Evolutionary conservation across 257 asterid species (phyloP).

Genomic region (Parsonsia alboflavescens): DNA sequence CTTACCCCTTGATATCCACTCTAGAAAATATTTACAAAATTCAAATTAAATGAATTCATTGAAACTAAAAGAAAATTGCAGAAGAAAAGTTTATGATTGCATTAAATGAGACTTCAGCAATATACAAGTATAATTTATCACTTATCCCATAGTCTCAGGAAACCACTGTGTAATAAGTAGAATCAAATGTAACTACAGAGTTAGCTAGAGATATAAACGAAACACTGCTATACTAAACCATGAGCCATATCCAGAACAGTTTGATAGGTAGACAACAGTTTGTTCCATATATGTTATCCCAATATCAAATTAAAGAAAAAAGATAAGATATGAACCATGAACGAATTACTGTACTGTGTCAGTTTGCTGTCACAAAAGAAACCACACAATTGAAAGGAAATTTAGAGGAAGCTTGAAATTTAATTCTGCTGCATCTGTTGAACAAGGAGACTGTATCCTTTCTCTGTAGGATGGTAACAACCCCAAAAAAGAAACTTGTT

Average conservation of each 20-base stretch:
- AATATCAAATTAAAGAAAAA: not conserved
- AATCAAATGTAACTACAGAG: not conserved
- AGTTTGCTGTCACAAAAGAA: not conserved
- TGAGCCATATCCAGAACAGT: not conserved
- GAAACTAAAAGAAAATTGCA: not conserved
- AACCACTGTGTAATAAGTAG: not conserved
- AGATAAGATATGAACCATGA: not conserved
- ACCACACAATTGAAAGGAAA: not conserved
- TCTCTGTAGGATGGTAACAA: too few relatives aligned
- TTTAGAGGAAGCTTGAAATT: not conserved
- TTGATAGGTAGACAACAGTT: not conserved
- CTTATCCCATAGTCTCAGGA: too few relatives aligned
- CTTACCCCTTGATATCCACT: not conserved
- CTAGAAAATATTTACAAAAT: not conserved
- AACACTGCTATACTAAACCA: not conserved
- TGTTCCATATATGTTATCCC: not conserved
- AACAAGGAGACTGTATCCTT: constrained; percentile 15
- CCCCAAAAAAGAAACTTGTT: constrained; percentile 35
- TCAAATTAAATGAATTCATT: not conserved
- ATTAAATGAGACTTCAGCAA: not conserved
- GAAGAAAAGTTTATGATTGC: not conserved
- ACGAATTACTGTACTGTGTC: not conserved
- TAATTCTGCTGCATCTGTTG: not conserved
- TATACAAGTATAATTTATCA: not conserved
- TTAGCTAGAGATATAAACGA: not conserved